A percentile compares a stretch with the other conserved stretches of the same genome.
Conservation (phyloP, 1,139 yeast species). For the Yamadazyma jaroonii region DNA sequence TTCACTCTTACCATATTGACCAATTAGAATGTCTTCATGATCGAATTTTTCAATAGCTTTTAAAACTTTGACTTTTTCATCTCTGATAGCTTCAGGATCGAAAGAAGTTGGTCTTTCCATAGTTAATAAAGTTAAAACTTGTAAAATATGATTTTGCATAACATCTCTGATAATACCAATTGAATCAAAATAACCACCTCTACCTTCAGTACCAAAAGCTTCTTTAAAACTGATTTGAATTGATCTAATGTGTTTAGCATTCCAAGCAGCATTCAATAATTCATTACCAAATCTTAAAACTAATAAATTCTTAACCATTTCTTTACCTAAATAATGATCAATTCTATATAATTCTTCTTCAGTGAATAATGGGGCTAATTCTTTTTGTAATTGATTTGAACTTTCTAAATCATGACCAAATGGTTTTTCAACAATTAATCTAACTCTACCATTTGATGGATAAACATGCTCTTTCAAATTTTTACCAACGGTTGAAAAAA, state of each 20-base stretch:
- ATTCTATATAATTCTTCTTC: slow-evolving; percentile 94
- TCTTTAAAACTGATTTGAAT: slow-evolving; percentile 93
- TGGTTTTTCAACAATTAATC: slow-evolving; percentile 94
- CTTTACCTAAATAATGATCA: slow-evolving; percentile 97
- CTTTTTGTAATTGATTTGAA: slow-evolving; percentile 71
- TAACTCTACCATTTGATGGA: slow-evolving; percentile 65
- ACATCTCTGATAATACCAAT: slow-evolving; percentile 97
- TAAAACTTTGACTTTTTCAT: slow-evolving; percentile 90
- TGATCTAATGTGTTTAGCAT: slow-evolving; percentile 68
- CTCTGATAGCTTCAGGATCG: slow-evolving; percentile 91
- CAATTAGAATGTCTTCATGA: slow-evolving; percentile 66
- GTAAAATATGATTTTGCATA: slow-evolving; percentile 95
- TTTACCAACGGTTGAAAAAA: slow-evolving; percentile 74
- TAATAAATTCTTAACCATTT: slow-evolving; percentile 91
- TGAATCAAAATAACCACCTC: slow-evolving; percentile 96
- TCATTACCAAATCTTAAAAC: slow-evolving; percentile 89
- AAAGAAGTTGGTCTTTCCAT: slow-evolving; percentile 94
- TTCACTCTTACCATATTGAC: slow-evolving; percentile 81
- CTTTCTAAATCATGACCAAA: slow-evolving; percentile 89
- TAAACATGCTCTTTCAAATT: slow-evolving; percentile 70
- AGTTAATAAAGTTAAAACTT: slow-evolving; percentile 84
- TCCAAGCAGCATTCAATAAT: slow-evolving; percentile 84
- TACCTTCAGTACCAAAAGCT: slow-evolving; percentile 96
- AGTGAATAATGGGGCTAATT: slow-evolving; percentile 78
- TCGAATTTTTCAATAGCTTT: slow-evolving; percentile 75